A percentile compares a stretch with the other conserved stretches of the same genome.
These are phyloP conservation scores for Geotrichum carabidarum DNA, from an alignment of 1,139 yeast genomes.

Conservation along the genomic window DNA sequence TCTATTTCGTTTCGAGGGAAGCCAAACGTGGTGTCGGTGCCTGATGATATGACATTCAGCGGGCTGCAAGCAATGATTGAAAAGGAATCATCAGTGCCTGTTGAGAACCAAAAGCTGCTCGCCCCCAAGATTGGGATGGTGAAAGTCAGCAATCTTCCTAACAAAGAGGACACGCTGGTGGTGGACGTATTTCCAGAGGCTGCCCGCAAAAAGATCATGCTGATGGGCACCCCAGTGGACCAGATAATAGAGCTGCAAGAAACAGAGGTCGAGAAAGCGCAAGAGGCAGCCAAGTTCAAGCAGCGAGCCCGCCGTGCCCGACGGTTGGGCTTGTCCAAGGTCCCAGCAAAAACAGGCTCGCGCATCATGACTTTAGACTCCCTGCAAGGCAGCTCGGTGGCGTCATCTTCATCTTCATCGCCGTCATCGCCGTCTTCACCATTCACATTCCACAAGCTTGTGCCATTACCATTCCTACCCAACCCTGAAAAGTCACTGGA, in stretches of 20 bases:
- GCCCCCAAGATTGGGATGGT: conserved; percentile 31
- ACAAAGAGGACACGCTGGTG: conserved; percentile 22
- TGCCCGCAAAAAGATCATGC: conserved; percentile 28
- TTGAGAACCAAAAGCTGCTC: conserved; percentile 32
- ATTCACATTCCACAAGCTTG: conserved; percentile 37
- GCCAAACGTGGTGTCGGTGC: conserved; percentile 5
- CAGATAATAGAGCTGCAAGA: conserved; percentile 28
- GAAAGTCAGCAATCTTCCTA: conserved; percentile 22
- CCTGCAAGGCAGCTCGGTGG: neutral
- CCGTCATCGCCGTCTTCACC: neutral
- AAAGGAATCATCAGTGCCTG: conserved; percentile 29
- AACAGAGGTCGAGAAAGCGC: conserved; percentile 28
- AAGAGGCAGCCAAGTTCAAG: conserved; percentile 23
- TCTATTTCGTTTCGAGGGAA: conserved; percentile 17
- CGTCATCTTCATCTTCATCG: conserved; percentile 9
- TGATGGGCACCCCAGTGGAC: conserved; percentile 31
- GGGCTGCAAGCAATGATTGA: conserved; percentile 29
- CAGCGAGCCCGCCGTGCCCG: conserved; percentile 7
- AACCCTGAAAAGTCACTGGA: conserved; percentile 32
- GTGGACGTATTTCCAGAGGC: conserved; percentile 24
- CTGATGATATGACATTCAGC: conserved; percentile 21
- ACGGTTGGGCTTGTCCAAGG: conserved; percentile 5
- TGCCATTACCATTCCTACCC: conserved; percentile 36
- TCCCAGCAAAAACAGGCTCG: neutral
- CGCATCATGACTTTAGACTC: conserved; percentile 5